phyloP scores from a whole-genome alignment of 495 filamentous ascomycete genomes.

The Penicillium pancosmium region DNA sequence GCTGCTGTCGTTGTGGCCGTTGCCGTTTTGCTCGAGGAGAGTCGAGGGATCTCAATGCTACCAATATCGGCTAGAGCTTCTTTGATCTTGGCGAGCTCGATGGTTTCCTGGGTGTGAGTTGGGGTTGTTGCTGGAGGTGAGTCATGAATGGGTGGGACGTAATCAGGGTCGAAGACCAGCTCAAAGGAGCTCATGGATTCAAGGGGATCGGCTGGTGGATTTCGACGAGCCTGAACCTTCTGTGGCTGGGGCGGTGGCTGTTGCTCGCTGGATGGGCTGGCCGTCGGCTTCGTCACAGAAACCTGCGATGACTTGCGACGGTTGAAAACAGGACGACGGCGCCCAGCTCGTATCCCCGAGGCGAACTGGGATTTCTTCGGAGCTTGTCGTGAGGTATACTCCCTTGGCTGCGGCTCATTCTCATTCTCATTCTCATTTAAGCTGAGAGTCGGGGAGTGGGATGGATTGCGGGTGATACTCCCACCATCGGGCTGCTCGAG shows the following conservation, averaged over 20 bases:
- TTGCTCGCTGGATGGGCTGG: neutral
- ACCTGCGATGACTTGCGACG: slow-evolving; percentile 48
- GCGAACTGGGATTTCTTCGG: slow-evolving; percentile 39
- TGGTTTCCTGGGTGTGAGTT: slow-evolving; percentile 1
- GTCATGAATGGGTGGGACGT: neutral
- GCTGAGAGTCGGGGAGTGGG: slow-evolving; percentile 31
- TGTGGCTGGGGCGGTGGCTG: neutral
- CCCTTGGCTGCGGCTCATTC: slow-evolving; percentile 16
- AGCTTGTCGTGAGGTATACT: slow-evolving; percentile 15
- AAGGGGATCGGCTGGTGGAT: neutral
- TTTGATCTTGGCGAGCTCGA: neutral
- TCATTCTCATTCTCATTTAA: slow-evolving; percentile 8
- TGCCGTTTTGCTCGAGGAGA: neutral
- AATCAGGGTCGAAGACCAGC: slow-evolving; percentile 4
- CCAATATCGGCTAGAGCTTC: neutral
- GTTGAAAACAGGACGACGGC: slow-evolving; percentile 44
- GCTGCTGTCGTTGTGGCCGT: slow-evolving; percentile 1
- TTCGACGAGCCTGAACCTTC: neutral
- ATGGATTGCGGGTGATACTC: slow-evolving; percentile 38
- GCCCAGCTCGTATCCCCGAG: slow-evolving; percentile 29
- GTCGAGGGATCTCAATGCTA: neutral
- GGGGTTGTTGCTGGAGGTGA: slow-evolving; percentile 3
- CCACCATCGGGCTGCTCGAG: slow-evolving; percentile 31
- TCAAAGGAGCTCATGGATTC: slow-evolving; percentile 1
- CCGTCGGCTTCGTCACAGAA: slow-evolving; percentile 10